phyloP scores from a whole-genome alignment of 805 yeast genomes.

The Teunomyces cretensis region DNA sequence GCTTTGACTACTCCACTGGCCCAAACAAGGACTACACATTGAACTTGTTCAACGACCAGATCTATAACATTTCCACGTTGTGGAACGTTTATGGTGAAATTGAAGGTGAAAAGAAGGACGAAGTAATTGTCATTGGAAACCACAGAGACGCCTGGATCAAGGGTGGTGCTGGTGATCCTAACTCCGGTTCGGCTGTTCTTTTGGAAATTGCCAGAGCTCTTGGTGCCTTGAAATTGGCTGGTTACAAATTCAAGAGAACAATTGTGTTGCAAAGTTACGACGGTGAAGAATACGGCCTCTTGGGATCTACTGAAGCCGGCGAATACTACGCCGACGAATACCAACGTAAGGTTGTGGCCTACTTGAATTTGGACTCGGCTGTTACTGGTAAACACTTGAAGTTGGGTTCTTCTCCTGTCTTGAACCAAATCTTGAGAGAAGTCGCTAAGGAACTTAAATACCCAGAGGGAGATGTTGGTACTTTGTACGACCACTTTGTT shows the following conservation, averaged over 20 bases:
- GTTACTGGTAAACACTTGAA: slow-evolving; percentile 51
- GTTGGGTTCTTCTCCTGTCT: slow-evolving; percentile 56
- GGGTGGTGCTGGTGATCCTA: slow-evolving; percentile 50
- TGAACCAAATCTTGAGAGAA: slow-evolving; percentile 44
- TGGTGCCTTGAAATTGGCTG: slow-evolving; percentile 34
- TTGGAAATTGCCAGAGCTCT: slow-evolving; percentile 44
- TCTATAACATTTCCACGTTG: slow-evolving; percentile 39
- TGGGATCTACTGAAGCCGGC: slow-evolving; percentile 59
- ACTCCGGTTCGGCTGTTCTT: slow-evolving; percentile 44
- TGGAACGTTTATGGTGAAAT: slow-evolving; percentile 46
- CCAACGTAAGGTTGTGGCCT: slow-evolving; percentile 46
- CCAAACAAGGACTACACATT: slow-evolving; percentile 36
- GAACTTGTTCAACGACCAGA: slow-evolving; percentile 42
- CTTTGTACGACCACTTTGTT: slow-evolving; percentile 51
- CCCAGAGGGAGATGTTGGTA: slow-evolving; percentile 34
- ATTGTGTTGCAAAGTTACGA: slow-evolving; percentile 41
- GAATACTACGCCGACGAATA: slow-evolving; percentile 45
- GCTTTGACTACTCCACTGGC: slow-evolving; percentile 39
- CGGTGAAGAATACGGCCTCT: slow-evolving; percentile 50
- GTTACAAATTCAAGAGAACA: slow-evolving; percentile 38
- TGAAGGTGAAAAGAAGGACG: slow-evolving; percentile 38
- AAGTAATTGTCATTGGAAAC: slow-evolving; percentile 44
- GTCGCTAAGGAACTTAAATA: slow-evolving; percentile 49
- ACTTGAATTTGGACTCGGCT: slow-evolving; percentile 52
- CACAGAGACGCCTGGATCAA: slow-evolving; percentile 50